Conservation (phyloP, 2,329 filamentous ascomycete genomes). For the Clarireedia paspali region DNA sequence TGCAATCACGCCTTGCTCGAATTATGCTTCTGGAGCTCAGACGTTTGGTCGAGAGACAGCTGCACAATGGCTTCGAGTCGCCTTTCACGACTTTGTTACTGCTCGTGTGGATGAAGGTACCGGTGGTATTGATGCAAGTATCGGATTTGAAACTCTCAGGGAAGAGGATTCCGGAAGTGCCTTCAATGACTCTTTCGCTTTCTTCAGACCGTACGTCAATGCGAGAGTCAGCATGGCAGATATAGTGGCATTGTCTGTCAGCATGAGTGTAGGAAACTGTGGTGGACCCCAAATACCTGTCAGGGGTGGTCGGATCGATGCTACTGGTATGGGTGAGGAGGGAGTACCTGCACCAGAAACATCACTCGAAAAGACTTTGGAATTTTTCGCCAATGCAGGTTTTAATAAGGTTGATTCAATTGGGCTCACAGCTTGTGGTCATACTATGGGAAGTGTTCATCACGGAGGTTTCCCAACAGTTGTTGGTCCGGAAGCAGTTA, state of each 20-base stretch:
- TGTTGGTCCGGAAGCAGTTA: background rate
- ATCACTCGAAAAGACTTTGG: slow-evolving; percentile 8
- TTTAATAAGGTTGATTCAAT: slow-evolving; percentile 21
- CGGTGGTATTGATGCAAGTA: slow-evolving; percentile 46
- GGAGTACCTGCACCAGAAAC: slow-evolving; percentile 18
- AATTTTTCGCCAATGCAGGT: slow-evolving; percentile 17
- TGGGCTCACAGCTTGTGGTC: slow-evolving; percentile 15
- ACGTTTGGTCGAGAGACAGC: slow-evolving; percentile 39
- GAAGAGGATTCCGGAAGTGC: slow-evolving; percentile 42
- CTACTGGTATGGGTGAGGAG: slow-evolving; percentile 12
- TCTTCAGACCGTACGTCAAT: slow-evolving; percentile 5
- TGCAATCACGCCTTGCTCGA: slow-evolving; percentile 48
- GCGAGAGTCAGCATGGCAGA: slow-evolving; percentile 14
- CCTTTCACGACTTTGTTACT: slow-evolving; percentile 54
- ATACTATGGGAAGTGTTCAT: slow-evolving; percentile 16
- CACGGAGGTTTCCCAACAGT: slow-evolving; percentile 11
- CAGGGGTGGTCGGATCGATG: slow-evolving; percentile 21
- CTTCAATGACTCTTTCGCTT: slow-evolving; percentile 8
- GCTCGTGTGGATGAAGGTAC: slow-evolving; percentile 32
- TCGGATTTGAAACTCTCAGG: slow-evolving; percentile 14
- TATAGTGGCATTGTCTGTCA: slow-evolving; percentile 13
- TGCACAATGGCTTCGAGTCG: slow-evolving; percentile 52
- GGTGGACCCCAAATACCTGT: slow-evolving; percentile 11
- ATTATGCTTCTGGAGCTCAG: slow-evolving; percentile 41
- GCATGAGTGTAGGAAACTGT: background rate